These are phyloP conservation scores for Quercus suber DNA, from an alignment of 306 rosid genomes.

Conservation along the genomic window DNA sequence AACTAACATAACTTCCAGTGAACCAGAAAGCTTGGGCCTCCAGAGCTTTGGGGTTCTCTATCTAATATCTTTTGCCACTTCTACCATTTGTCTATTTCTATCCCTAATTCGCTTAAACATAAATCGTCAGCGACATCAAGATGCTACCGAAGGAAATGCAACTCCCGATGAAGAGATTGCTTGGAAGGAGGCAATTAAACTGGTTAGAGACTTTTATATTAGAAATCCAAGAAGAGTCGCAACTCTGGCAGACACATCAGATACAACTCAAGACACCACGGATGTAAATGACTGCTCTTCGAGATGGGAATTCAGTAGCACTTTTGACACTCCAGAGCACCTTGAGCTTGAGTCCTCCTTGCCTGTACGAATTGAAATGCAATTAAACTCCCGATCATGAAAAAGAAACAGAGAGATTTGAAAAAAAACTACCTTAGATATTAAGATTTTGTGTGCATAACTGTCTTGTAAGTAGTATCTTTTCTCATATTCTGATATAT, in stretches of 20 bases:
- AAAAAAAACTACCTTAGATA: conserved; percentile 39
- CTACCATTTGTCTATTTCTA: conserved; percentile 19
- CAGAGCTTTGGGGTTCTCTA: conserved; percentile 31
- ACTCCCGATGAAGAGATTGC: neutral
- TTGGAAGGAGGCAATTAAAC: conserved; percentile 15
- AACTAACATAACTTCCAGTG: neutral
- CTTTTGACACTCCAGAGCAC: neutral
- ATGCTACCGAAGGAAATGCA: neutral
- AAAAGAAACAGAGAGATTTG: conserved; percentile 18
- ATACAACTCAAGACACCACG: neutral
- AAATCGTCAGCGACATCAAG: neutral
- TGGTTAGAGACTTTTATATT: conserved; percentile 15
- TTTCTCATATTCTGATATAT: no score
- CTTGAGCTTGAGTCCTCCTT: neutral
- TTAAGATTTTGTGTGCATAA: neutral
- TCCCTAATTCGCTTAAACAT: neutral
- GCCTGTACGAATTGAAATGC: neutral
- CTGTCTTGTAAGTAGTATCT: no score
- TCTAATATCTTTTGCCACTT: conserved; percentile 18
- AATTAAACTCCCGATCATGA: conserved; percentile 2
- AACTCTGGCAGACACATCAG: neutral
- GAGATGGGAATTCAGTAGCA: neutral
- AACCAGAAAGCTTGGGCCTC: conserved; percentile 7
- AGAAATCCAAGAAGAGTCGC: neutral
- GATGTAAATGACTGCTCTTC: neutral